phyloP scores from a whole-genome alignment of 2,329 filamentous ascomycete species.

The Aspergillus unguis region DNA sequence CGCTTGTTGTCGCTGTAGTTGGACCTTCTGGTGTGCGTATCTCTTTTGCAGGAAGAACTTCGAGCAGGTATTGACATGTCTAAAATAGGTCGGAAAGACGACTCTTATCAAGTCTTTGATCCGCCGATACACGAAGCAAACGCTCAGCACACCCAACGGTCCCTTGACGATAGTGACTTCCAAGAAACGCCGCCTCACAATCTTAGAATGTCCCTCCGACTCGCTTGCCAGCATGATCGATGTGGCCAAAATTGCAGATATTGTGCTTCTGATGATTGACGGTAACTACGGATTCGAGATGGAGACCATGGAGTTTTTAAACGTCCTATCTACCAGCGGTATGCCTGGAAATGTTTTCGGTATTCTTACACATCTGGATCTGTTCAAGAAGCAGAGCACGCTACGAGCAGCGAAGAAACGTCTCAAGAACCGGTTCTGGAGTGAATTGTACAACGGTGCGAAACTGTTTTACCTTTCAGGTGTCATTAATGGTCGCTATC shows the following conservation, averaged over 20 bases:
- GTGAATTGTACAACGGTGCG: slow-evolving; percentile 91
- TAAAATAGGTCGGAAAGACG: slow-evolving; percentile 69
- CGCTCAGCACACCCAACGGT: slow-evolving; percentile 80
- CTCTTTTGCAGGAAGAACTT: background rate
- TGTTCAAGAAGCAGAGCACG: slow-evolving; percentile 90
- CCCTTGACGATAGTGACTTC: slow-evolving; percentile 95
- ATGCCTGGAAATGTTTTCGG: slow-evolving; percentile 99
- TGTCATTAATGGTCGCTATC: slow-evolving; percentile 94
- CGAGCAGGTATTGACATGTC: background rate
- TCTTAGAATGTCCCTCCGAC: slow-evolving; percentile 92
- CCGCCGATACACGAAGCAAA: slow-evolving; percentile 92
- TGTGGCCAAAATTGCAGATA: slow-evolving; percentile 93
- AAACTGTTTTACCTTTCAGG: slow-evolving; percentile 96
- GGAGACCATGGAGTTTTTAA: slow-evolving; percentile 99
- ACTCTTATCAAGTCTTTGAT: slow-evolving; percentile 93
- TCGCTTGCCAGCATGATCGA: slow-evolving; percentile 96
- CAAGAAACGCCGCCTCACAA: slow-evolving; percentile 90
- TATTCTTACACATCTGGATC: slow-evolving; percentile 89
- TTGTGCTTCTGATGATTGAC: slow-evolving; percentile 96
- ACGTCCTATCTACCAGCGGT: slow-evolving; percentile 85
- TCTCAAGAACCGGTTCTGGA: slow-evolving; percentile 94
- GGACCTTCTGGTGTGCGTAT: slow-evolving; percentile 77
- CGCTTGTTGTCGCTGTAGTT: slow-evolving; percentile 88
- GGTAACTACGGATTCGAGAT: slow-evolving; percentile 99
- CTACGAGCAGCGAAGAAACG: slow-evolving; percentile 94